phyloP scores from a whole-genome alignment of 768 basidiomycete species.

The Brasilioporus rufonigricans region DNA sequence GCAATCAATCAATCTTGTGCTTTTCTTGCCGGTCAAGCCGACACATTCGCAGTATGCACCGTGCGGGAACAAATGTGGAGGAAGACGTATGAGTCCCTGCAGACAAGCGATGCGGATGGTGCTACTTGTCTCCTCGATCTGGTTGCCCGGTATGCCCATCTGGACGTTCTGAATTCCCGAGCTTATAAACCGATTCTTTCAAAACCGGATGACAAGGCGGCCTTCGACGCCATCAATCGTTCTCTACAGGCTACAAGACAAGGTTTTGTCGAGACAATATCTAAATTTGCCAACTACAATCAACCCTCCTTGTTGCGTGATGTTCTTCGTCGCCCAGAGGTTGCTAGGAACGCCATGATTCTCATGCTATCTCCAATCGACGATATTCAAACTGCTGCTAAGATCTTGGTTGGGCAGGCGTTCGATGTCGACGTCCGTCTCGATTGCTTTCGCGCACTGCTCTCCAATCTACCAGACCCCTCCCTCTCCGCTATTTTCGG shows the following conservation, averaged over 20 bases:
- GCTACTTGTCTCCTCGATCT: slow-evolving; percentile 57
- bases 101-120: slow-evolving; percentile 56
- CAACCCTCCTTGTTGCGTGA: slow-evolving; percentile 48
- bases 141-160: slow-evolving; percentile 58
- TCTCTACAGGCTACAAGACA: slow-evolving; percentile 55
- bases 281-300: slow-evolving; percentile 63
- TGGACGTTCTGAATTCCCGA: slow-evolving; percentile 56
- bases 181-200: slow-evolving; percentile 45
- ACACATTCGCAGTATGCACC: slow-evolving; percentile 34
- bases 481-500: slow-evolving; percentile 68
- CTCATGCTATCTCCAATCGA: slow-evolving; percentile 84
- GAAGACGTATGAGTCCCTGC: slow-evolving; percentile 57
- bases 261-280: slow-evolving; percentile 62
- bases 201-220: slow-evolving; percentile 28
- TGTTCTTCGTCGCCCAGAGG: slow-evolving; percentile 53
- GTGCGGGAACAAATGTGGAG: slow-evolving; percentile 68
- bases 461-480: slow-evolving; percentile 62
- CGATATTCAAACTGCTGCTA: slow-evolving; percentile 69
- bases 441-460: slow-evolving; percentile 81
- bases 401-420: slow-evolving; percentile 78
- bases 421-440: slow-evolving; percentile 87
- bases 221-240: slow-evolving; percentile 59
- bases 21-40: slow-evolving; percentile 30
- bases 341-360: slow-evolving; percentile 57
- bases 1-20: slow-evolving; percentile 34